These are phyloP conservation scores for Trichoderma sp. DNA, from an alignment of 2,329 filamentous ascomycete species.

Conservation along the genomic window DNA sequence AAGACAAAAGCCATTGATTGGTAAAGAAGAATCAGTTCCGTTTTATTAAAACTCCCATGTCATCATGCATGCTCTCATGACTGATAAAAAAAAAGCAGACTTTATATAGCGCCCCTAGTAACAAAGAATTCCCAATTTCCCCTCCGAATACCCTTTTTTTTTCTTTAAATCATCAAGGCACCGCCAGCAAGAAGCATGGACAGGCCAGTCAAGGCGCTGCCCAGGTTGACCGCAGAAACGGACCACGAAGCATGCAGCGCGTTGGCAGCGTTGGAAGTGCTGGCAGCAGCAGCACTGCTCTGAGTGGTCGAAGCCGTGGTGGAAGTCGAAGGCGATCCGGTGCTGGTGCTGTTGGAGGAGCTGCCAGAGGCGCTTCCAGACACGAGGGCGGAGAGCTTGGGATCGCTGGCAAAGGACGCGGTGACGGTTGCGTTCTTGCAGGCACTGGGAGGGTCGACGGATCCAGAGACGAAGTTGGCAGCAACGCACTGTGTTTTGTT, in stretches of 20 bases:
- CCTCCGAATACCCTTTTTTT: background rate
- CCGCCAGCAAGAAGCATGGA: conserved; percentile 33
- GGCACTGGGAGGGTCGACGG: conserved; percentile 31
- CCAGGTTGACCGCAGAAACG: conserved; percentile 24
- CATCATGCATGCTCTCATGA: conserved; percentile 1
- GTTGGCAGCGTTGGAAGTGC: conserved; percentile 28
- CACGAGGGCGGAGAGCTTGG: conserved; percentile 36
- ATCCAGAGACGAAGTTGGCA: conserved; percentile 53
- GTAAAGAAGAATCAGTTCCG: background rate
- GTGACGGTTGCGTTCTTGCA: conserved; percentile 39
- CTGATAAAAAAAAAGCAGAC: background rate
- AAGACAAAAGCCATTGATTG: background rate
- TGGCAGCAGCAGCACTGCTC: conserved; percentile 25
- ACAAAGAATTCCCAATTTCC: background rate
- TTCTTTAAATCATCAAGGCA: conserved; percentile 29
- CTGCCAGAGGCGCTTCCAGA: background rate
- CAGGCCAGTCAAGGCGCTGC: conserved; percentile 27
- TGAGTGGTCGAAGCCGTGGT: conserved; percentile 20
- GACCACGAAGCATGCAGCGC: conserved; percentile 28
- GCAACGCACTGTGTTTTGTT: conserved; percentile 46
- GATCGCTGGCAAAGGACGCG: conserved; percentile 34
- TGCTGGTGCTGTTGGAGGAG: conserved; percentile 20
- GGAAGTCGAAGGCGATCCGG: conserved; percentile 9
- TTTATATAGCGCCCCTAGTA: background rate
- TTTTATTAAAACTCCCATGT: background rate